Evolutionary conservation across 2,329 filamentous ascomycete genomes (phyloP), one percentile per base, ranked within the genome.

Genomic region (Diaporthe velutina): DNA sequence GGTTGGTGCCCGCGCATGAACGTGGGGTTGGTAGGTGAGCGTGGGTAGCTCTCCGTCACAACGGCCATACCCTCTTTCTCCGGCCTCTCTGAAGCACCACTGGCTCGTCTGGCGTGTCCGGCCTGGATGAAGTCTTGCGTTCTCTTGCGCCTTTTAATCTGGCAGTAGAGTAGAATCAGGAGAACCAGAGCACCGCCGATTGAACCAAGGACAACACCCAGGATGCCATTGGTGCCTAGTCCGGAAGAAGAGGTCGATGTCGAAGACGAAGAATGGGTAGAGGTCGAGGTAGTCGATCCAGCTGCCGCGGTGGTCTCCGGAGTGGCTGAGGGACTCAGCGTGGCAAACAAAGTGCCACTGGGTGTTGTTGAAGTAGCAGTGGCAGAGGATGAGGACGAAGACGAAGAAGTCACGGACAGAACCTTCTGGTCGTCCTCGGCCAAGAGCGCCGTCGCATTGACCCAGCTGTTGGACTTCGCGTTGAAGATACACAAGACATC

Each of bases 161-260:
- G 86, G 68, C 97, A 86, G 28, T 98, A 88, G n/a, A 95, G 81
- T 1, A 94, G 82, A 35, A 94, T 87, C n/a, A 97, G 85, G 9
- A 98, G 81, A 0, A 91, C 84, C 28, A 93, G 91, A 70, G 95
- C 86, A 25, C 94, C 95, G 70, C 94, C 90, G 30, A 98, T 91
- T n/a, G 93, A 92, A 17, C 96, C 95, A 1, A 98, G 88, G 0
- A 94, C 94, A 68, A 94, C 94, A 45, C 94, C 96, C 1, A 98
- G 88, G 38, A 98, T 93, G 10, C 91, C 78, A 83, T 88, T 86
- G 81, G 86, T 80, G 74, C 82, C 80, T 66, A 83, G 77, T 58
- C 74, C 72, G n/a, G 79, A 71, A 1, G 76, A 77, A 2, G 55
- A 60, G 79, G 77, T 88, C 22, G n/a, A 64, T 15, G 64, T 68